Evolutionary conservation across 2,329 filamentous ascomycete species (phyloP), one percentile per base, ranked within the genome.

Genomic region (Venturia effusa): DNA sequence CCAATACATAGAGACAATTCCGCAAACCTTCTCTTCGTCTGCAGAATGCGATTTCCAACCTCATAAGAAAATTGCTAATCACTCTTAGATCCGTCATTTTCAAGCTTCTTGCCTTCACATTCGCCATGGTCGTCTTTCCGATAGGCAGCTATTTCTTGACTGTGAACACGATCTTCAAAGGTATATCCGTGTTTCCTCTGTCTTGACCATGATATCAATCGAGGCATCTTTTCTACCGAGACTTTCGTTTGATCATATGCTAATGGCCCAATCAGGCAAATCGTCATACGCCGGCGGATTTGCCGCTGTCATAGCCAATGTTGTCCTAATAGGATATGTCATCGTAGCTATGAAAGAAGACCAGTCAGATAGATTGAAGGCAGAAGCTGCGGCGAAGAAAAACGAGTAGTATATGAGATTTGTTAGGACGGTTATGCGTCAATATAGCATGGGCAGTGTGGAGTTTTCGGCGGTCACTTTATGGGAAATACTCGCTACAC

Each of bases 341-440:
- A 78, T 97, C 64, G 90, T 96, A 24, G 94, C 94, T 4, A 92
- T 96, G 83, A 86, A 83, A 66, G 94, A 99, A 74, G 94, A 97
- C 71, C 80, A 83, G 65, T 76, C 75, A 13, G 80, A 83, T 67
- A 74, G 75, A 62, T 73, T 76, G 62, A 76, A 76, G 61, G 51
- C 51, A 57, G 51, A 57, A n/a, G 51, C 51, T 32, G 51, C 51
- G n/a, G 51, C 51, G 27, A 57, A 57, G 51, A 57, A 57, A 34
- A 57, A 57, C 6, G 51, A 57, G 30, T 57, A 57, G 30, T 34
- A 39, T 4, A 39, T 8, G 17, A 5, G 24, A 15, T 13, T 55
- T 34, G 30, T 17, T 55, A 4, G 0, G 22, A 4, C 41, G n/a
- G 60, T 40, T 57, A 24, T 32, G 67, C 86, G 84, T 34, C 15